These are phyloP conservation scores for Adenanthera pavonina DNA, from an alignment of 306 rosid genomes.

Conservation along the genomic window DNA sequence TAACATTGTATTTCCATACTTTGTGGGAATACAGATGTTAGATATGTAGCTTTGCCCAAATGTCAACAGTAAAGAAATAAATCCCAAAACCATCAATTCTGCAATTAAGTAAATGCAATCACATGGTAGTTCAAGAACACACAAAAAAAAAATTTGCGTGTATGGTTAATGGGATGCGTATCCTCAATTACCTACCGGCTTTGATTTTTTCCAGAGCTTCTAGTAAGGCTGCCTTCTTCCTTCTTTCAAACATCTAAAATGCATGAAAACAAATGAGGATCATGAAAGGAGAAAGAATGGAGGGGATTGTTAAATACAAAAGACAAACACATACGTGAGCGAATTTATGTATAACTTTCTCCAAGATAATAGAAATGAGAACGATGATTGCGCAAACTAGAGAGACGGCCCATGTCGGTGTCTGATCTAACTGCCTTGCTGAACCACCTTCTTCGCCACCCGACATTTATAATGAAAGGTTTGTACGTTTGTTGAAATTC, in stretches of 20 bases:
- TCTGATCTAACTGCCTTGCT: constrained; percentile 66
- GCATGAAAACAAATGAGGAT: neutral
- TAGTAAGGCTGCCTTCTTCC: constrained; percentile 65
- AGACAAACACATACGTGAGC: constrained; percentile 50
- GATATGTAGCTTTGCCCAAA: constrained; percentile 82
- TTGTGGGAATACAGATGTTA: constrained; percentile 56
- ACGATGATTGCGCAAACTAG: constrained; percentile 80
- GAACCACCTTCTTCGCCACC: constrained; percentile 55
- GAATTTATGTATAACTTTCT: constrained; percentile 64
- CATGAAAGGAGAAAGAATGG: neutral
- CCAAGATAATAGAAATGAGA: constrained; percentile 70
- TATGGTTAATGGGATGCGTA: neutral
- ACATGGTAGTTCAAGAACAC: neutral
- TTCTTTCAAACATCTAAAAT: constrained; percentile 64
- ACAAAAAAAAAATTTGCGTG: neutral
- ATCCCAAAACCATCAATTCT: constrained; percentile 98
- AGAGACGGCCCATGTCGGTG: constrained; percentile 96
- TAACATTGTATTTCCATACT: constrained; percentile 64
- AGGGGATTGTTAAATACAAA: neutral
- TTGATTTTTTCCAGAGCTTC: constrained; percentile 95
- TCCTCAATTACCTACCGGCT: constrained; percentile 60
- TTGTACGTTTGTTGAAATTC: neutral
- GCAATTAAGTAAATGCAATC: constrained; percentile 32
- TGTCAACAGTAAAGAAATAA: constrained; percentile 85
- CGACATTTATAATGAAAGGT: constrained; percentile 41